phyloP scores from a whole-genome alignment of 495 filamentous ascomycete species.

The Tuber borchii region DNA sequence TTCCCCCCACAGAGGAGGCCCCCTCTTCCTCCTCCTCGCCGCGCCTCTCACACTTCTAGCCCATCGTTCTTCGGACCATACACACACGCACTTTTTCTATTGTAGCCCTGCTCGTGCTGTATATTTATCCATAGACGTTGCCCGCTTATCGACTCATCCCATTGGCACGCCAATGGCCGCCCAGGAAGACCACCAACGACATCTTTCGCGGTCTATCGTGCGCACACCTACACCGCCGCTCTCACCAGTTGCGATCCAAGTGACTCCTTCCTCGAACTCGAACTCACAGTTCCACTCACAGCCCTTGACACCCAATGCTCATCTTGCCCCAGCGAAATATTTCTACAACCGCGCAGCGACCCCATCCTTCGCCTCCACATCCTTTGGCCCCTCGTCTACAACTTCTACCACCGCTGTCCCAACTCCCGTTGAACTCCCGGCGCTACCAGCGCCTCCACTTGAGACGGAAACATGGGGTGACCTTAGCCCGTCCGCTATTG shows the following conservation, averaged over 20 bases:
- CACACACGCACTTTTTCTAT: background rate
- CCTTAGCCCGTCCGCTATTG: constrained; percentile 30
- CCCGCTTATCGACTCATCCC: background rate
- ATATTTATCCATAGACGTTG: background rate
- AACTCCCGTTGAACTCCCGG: constrained; percentile 12
- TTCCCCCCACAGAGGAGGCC: constrained; percentile 1
- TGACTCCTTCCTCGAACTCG: constrained; percentile 18
- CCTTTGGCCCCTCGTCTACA: constrained; percentile 25
- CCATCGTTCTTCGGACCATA: background rate
- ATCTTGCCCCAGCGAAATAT: constrained; percentile 21
- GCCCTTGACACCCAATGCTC: constrained; percentile 14
- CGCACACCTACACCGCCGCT: constrained; percentile 22
- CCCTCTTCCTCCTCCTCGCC: background rate
- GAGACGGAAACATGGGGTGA: constrained; percentile 29
- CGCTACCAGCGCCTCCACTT: constrained; percentile 22
- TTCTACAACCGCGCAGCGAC: constrained; percentile 9
- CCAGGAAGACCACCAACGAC: constrained; percentile 22
- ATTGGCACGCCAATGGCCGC: constrained; percentile 13
- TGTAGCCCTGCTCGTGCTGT: background rate
- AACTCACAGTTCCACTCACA: constrained; percentile 8
- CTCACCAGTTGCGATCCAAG: constrained; percentile 23
- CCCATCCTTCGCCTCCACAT: constrained; percentile 20
- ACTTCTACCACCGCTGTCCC: constrained; percentile 28
- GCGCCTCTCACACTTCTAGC: background rate
- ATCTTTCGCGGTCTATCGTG: constrained; percentile 12